A percentile compares a stretch with the other conserved stretches of the same genome.
Evolutionary conservation across 73 alveolate genomes (phyloP).

Genomic region (Breviolum minutum): DNA sequence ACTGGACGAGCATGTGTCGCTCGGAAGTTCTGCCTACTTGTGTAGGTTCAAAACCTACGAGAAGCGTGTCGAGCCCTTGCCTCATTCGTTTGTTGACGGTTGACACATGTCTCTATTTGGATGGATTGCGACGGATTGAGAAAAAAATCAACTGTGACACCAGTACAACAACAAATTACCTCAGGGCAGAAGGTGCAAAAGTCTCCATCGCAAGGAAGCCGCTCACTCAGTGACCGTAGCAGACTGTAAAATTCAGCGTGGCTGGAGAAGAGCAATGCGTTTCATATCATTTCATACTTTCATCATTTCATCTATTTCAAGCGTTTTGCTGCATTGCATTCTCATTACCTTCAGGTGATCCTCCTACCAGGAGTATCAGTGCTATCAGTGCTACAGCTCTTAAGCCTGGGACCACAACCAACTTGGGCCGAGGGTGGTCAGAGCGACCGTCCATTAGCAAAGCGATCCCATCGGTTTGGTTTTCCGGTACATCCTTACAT

Average conservation of each 20-base stretch:
- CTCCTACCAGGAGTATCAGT: neutral
- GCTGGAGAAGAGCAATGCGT: too few relatives aligned
- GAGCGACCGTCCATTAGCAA: too few relatives aligned
- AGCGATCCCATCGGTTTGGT: too few relatives aligned
- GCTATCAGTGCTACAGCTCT: conserved; percentile 51
- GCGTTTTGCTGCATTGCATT: too few relatives aligned
- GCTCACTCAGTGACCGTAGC: neutral
- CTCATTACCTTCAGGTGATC: too few relatives aligned
- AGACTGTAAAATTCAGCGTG: too few relatives aligned
- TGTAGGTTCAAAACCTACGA: conserved; percentile 9
- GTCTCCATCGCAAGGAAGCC: conserved; percentile 32
- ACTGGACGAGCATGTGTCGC: neutral
- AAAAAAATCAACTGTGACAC: too few relatives aligned
- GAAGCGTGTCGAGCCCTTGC: neutral
- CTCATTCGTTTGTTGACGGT: neutral
- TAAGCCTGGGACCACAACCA: neutral
- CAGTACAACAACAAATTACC: neutral
- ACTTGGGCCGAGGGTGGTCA: too few relatives aligned
- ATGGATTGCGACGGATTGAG: too few relatives aligned
- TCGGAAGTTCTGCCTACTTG: neutral
- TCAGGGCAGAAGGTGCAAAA: conserved; percentile 10
- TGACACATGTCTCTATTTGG: too few relatives aligned
- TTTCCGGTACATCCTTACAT: neutral
- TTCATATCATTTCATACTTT: too few relatives aligned
- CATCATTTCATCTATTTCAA: too few relatives aligned